Base-by-base conservation (phyloP, 805 yeast species). In the Myxozyma neotropica region DNA sequence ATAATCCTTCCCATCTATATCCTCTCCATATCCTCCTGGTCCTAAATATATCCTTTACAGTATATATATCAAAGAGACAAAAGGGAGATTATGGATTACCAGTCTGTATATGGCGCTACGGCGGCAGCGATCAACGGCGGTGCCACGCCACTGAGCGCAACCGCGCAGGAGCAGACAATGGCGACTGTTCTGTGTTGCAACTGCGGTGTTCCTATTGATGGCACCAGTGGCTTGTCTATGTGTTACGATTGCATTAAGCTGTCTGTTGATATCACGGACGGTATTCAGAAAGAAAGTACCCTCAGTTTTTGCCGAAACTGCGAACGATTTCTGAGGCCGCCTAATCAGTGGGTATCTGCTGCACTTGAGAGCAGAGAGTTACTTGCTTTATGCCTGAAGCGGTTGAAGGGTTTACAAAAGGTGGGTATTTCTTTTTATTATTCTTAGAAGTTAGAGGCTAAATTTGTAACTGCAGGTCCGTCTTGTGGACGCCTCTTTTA, bases 141-240 rank as follows among this genome's bases (percentile, higher is more conserved):
- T 24, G 65, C 56, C 12, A 53, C 57, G 23, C 65, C 64, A 46
- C 57, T 62, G 35, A 35, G 42, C 38, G 15, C 31, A n/a, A 44
- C 4, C 4, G 31, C 55, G 12, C 49, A 33, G 39, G 53, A 47
- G 33, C 63, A 57, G 42, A 48, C 53, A 31, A 47, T 58, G 61
- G 96, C 97, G 35, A 94, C 98, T 1, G 94, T 94, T 61, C 83
- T 94, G 59, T 94, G 99, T 80, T 91, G 96, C 77, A 90, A 89
- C 86, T 94, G 99, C 86, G 98, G 98, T 77, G 89, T 88, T 57
- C 97, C 98, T 45, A 89, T 94, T 83, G 98, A 94, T 72, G 98
- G 98, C 45, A 89, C 97, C 24, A 65, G 66, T 19, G 67, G 65
- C 36, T 77, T 92, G 58, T 96, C 91, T 27, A 90, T 93, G 96